Base-by-base conservation (phyloP, 129 eudicot genomes). In the Oenanthe sinensis region DNA sequence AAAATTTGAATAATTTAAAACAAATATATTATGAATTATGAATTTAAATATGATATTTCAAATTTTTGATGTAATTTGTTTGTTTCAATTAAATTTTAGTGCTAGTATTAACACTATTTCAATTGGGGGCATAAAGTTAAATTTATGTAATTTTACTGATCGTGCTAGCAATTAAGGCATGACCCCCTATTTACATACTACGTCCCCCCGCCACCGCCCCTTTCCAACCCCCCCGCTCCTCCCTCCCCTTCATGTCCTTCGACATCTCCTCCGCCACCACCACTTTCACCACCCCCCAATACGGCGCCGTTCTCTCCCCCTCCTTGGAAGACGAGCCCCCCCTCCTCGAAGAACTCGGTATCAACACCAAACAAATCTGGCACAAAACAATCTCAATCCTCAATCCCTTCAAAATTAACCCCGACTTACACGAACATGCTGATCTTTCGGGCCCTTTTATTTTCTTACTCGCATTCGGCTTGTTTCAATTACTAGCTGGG, bases 291-390 rank as follows among this genome's bases (percentile, higher is more conserved):
- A 12, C 88, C 11, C 88, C 88, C 28, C 91, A 84, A 60, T 87
- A 82, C 90, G 81, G 83, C 84, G 39, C 69, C 82, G 28, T 58
- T 63, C 82, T 74, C 75, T 77, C 84, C 62, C 62, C 75, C 24
- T 81, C 83, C 4, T 93, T 93, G 83, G 98, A 93, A n/a, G 98
- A 90, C 82, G 98, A 93, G 77, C 96, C 91, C 6, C 98, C 98
- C 15, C 90, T 93, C 22, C 88, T 93, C 11, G 98, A 93, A 80
- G 98, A 93, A 52, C 85, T 93, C 44, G 98, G 98, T 68, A 90
- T 92, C 30, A 93, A 93, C 87, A 93, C 98, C 12, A 90, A 84
- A 80, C 98, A 93, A 83, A 93, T 93, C 65, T 90, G 90, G 85
- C 82, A 84, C 79, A 93, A 93, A 78, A 93, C 93, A 2, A 20